phyloP scores from a whole-genome alignment of 495 filamentous ascomycete genomes.

The Oleoguttula mirabilis region DNA sequence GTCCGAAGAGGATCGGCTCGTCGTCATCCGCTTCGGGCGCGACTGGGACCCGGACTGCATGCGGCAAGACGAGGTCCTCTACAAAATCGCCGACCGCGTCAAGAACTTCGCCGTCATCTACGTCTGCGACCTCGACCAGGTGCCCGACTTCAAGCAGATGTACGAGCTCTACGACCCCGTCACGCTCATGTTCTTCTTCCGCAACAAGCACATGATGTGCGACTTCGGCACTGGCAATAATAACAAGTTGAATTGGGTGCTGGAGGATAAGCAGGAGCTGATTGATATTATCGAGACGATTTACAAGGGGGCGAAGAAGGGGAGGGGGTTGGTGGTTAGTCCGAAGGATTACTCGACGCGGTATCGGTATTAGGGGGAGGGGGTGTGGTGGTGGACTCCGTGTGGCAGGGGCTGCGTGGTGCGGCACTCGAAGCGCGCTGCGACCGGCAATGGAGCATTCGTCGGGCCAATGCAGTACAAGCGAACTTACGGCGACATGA shows the following conservation, averaged over 20 bases:
- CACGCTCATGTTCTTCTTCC: conserved; percentile 77
- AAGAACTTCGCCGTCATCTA: conserved; percentile 93
- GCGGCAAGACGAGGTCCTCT: conserved; percentile 88
- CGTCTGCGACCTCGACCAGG: conserved; percentile 90
- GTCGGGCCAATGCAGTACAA: too few relatives aligned
- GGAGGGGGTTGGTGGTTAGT: conserved; percentile 86
- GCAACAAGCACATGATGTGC: conserved; percentile 98
- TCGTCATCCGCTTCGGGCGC: conserved; percentile 87
- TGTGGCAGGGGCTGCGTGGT: too few relatives aligned
- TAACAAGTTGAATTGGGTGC: conserved; percentile 93
- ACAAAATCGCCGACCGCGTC: conserved; percentile 69
- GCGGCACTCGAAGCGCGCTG: too few relatives aligned
- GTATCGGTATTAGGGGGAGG: conserved; percentile 53
- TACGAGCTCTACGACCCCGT: conserved; percentile 53
- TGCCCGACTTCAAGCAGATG: conserved; percentile 97
- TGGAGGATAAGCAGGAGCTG: conserved; percentile 96
- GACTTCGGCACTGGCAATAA: conserved; percentile 98
- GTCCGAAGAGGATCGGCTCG: conserved; percentile 84
- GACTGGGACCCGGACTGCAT: conserved; percentile 72
- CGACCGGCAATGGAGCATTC: too few relatives aligned
- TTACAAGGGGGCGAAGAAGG: conserved; percentile 95
- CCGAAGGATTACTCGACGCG: conserved; percentile 88
- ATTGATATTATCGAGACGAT: conserved; percentile 98
- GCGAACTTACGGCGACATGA: too few relatives aligned
- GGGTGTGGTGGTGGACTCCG: too few relatives aligned